phyloP scores from a whole-genome alignment of 1,284 basidiomycete genomes.

The Garcileccinum viscosum region DNA sequence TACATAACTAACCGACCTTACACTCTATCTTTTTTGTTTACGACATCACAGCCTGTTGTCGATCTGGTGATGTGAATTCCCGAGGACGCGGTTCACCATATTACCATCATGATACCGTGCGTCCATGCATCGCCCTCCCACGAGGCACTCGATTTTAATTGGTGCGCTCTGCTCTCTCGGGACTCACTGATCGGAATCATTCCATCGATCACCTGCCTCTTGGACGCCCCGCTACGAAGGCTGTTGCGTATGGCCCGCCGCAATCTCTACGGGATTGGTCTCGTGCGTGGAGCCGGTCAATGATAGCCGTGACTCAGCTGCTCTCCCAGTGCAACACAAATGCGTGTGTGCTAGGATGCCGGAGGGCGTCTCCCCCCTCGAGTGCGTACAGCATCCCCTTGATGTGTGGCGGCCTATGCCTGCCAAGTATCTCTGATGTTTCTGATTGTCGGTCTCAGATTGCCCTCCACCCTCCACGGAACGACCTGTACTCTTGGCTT shows the following conservation, averaged over 20 bases:
- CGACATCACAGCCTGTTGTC: constrained; percentile 5
- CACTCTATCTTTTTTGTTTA: background rate
- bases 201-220: background rate
- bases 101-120: background rate
- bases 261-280: background rate
- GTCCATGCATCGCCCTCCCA: constrained; percentile 8
- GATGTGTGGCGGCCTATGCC: background rate
- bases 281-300: background rate
- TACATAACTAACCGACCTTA: background rate
- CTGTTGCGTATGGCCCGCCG: no score
- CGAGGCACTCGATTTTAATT: background rate
- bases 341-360: background rate
- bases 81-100: background rate
- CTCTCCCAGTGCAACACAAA: background rate
- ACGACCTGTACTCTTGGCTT: background rate
- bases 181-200: constrained; percentile 2
- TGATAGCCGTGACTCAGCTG: background rate
- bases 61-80: constrained; percentile 3
- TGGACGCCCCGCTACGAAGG: background rate
- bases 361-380: background rate
- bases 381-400: background rate
- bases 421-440: background rate
- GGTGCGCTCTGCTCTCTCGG: background rate
- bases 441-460: background rate
- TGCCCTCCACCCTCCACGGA: background rate